Conservation (phyloP, 176 grass and related monocot species). For the Rhipidocladum racemiflorum region DNA sequence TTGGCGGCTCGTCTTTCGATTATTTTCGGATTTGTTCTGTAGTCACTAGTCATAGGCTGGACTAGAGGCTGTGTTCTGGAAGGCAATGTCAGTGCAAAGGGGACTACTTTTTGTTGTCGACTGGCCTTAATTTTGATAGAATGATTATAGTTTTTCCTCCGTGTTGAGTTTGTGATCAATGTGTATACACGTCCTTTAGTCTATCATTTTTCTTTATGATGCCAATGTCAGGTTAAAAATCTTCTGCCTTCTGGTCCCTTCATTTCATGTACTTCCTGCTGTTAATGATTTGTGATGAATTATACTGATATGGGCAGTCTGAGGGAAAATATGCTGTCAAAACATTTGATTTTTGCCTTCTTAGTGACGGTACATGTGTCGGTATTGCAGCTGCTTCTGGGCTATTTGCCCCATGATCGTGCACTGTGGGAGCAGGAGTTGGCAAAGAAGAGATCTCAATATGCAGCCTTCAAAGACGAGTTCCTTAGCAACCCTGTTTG, state of each 20-base stretch:
- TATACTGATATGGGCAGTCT: not conserved
- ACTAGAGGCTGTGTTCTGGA: not conserved
- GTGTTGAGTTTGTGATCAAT: not conserved
- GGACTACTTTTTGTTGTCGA: not conserved
- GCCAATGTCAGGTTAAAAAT: not conserved
- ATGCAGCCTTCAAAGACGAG: conserved; percentile 67
- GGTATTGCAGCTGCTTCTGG: conserved; percentile 65
- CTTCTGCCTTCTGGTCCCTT: not conserved
- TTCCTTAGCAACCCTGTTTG: conserved; percentile 77
- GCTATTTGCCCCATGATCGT: conserved; percentile 70
- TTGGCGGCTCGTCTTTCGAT: not conserved
- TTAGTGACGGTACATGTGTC: conserved; percentile 21
- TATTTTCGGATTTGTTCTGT: conserved; percentile 4
- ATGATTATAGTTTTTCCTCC: not conserved
- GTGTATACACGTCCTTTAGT: not conserved
- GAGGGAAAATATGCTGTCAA: conserved; percentile 22
- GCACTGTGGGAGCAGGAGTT: conserved; percentile 64
- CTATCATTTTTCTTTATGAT: conserved; percentile 1
- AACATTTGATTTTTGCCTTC: conserved; percentile 21
- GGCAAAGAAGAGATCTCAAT: conserved; percentile 65
- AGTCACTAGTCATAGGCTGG: not conserved
- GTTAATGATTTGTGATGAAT: not conserved
- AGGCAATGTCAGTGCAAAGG: not conserved
- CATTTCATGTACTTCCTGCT: not conserved
- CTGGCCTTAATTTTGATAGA: not conserved